Percentiles rank a stretch among this genome's conserved stretches.
Conservation (phyloP, 352 stramenopile species). For the Phytophthora pinifolia region DNA sequence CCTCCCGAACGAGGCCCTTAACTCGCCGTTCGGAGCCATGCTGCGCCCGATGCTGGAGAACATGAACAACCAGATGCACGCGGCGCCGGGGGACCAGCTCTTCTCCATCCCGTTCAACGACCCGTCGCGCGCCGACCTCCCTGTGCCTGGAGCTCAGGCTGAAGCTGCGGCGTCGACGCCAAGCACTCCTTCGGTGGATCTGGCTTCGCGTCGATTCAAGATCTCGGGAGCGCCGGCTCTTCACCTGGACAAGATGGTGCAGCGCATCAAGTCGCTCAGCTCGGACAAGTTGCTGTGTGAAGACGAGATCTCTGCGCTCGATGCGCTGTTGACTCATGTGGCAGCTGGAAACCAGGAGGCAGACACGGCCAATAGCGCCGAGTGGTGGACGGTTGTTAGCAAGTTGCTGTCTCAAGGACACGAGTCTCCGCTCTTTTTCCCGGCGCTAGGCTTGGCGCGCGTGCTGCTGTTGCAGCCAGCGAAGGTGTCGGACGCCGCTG, state of each 20-base stretch:
- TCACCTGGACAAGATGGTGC: conserved; percentile 50
- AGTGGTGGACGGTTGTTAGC: conserved; percentile 48
- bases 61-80: conserved; percentile 81
- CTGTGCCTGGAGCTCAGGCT: conserved; percentile 7
- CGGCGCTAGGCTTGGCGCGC: conserved; percentile 55
- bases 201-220: conserved; percentile 54
- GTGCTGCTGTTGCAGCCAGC: conserved; percentile 53
- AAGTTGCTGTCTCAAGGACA: conserved; percentile 44
- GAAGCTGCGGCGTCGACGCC: background rate
- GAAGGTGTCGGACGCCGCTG: conserved; percentile 19
- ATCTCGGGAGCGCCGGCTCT: conserved; percentile 52
- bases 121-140: conserved; percentile 31
- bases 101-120: conserved; percentile 81
- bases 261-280: conserved; percentile 45
- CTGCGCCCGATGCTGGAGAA: conserved; percentile 81
- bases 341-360: conserved; percentile 20
- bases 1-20: conserved; percentile 86
- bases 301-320: conserved; percentile 33
- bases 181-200: conserved; percentile 4
- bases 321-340: conserved; percentile 30
- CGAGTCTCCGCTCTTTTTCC: conserved; percentile 48
- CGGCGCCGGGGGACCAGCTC: conserved; percentile 39
- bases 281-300: conserved; percentile 25
- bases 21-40: conserved; percentile 89
- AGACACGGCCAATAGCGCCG: conserved; percentile 12